Evolutionary conservation across 768 basidiomycete species (phyloP).

Genomic region (Chiua virens): DNA sequence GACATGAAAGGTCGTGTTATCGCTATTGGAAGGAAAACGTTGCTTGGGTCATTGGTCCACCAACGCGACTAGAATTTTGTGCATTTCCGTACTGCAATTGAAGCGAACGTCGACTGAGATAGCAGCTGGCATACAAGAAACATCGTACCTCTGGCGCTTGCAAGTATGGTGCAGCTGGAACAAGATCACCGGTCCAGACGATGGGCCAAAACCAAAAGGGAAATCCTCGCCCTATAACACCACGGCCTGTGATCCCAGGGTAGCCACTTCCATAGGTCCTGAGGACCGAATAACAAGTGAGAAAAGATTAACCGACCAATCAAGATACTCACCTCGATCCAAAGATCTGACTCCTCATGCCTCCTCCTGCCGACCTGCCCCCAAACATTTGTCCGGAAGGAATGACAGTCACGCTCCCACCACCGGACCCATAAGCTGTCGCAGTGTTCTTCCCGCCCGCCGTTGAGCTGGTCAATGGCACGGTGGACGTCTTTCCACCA

Average conservation of each 20-base stretch:
- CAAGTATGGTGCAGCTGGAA: conserved; percentile 33
- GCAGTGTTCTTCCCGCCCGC: conserved; percentile 26
- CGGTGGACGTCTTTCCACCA: conserved; percentile 9
- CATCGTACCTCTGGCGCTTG: conserved; percentile 40
- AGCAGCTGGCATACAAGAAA: neutral
- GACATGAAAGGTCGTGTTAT: conserved; percentile 44
- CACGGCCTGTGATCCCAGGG: conserved; percentile 45
- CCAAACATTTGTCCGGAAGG: conserved; percentile 45
- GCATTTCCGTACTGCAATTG: conserved; percentile 45
- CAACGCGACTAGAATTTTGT: conserved; percentile 48
- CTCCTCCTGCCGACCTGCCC: conserved; percentile 54
- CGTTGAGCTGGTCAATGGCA: conserved; percentile 21
- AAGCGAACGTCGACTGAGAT: conserved; percentile 5
- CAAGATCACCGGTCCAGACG: conserved; percentile 42
- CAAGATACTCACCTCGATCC: conserved; percentile 40
- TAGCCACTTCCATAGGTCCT: conserved; percentile 67
- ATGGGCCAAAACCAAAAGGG: conserved; percentile 71
- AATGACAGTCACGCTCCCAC: conserved; percentile 35
- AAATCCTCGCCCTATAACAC: conserved; percentile 51
- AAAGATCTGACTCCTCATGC: conserved; percentile 42
- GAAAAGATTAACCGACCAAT: neutral
- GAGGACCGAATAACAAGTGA: neutral
- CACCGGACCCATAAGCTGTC: conserved; percentile 34
- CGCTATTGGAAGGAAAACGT: conserved; percentile 40
- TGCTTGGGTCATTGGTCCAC: conserved; percentile 42